These are phyloP conservation scores for Themeda triandra DNA, from an alignment of 176 grass and related monocot genomes.

Conservation along the genomic window DNA sequence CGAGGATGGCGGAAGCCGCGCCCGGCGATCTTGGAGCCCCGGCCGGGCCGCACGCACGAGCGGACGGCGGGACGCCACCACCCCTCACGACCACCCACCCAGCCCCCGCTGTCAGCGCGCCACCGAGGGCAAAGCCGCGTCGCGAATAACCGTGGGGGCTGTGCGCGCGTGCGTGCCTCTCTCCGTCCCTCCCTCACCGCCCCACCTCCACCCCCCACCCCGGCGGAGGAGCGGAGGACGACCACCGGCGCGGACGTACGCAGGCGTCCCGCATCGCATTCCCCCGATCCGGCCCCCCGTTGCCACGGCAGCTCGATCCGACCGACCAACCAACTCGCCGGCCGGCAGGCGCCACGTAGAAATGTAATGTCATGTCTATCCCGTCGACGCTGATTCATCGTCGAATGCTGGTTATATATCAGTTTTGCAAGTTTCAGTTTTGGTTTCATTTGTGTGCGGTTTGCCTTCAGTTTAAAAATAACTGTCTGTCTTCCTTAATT, in stretches of 20 bases:
- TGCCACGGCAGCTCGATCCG: slow-evolving; percentile 18
- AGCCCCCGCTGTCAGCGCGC: not conserved
- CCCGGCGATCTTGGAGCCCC: not conserved
- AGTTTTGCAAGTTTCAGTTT: not conserved
- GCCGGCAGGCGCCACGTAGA: not conserved
- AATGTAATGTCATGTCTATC: not conserved
- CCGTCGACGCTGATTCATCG: not conserved
- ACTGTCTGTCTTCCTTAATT: not conserved
- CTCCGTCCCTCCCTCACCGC: slow-evolving; percentile 23
- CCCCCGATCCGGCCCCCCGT: slow-evolving; percentile 1
- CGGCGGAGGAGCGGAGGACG: slow-evolving; percentile 13
- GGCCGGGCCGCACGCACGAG: not conserved
- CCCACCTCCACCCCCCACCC: not conserved
- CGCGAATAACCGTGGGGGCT: slow-evolving; percentile 40
- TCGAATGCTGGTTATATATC: not conserved
- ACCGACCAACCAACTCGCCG: not conserved
- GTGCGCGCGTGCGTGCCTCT: slow-evolving; percentile 35
- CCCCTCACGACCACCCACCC: not conserved
- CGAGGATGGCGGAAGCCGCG: not conserved
- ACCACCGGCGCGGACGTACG: not conserved
- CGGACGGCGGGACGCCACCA: not conserved
- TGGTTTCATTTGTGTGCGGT: not conserved
- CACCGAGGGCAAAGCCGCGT: slow-evolving; percentile 12
- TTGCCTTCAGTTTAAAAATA: not conserved
- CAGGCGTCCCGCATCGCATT: slow-evolving; percentile 21